Evolutionary conservation across 2,329 filamentous ascomycete genomes (phyloP).

Genomic region (Pleoardoris graminearum): DNA sequence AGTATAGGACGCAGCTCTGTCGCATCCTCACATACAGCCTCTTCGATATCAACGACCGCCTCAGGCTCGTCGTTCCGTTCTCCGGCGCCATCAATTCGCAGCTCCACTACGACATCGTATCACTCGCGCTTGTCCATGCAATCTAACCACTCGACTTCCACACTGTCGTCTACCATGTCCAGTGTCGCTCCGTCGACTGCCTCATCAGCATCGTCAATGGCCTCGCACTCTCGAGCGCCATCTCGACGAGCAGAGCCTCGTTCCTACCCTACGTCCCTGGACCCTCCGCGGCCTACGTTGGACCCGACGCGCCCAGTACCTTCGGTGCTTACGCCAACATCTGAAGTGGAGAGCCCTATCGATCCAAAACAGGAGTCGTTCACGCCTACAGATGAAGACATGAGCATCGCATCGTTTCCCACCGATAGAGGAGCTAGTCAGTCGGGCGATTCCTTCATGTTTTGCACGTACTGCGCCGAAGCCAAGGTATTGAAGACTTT

Average conservation of each 20-base stretch:
- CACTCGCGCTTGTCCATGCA: slow-evolving; percentile 40
- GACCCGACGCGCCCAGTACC: slow-evolving; percentile 39
- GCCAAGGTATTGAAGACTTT: slow-evolving; percentile 41
- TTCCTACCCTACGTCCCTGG: slow-evolving; percentile 40
- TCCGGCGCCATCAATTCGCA: slow-evolving; percentile 28
- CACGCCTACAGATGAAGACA: slow-evolving; percentile 38
- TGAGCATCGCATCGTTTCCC: slow-evolving; percentile 33
- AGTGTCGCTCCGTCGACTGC: slow-evolving; percentile 37
- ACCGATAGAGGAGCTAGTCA: slow-evolving; percentile 28
- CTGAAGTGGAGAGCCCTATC: slow-evolving; percentile 37
- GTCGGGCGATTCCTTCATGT: slow-evolving; percentile 41
- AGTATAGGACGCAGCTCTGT: slow-evolving; percentile 38
- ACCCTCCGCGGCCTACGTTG: slow-evolving; percentile 37
- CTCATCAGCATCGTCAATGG: slow-evolving; percentile 35
- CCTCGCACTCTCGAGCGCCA: slow-evolving; percentile 32
- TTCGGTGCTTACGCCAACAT: slow-evolving; percentile 33
- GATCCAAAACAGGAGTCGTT: slow-evolving; percentile 35
- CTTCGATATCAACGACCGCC: slow-evolving; percentile 13
- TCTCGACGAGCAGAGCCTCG: slow-evolving; percentile 36
- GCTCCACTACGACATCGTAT: slow-evolving; percentile 35
- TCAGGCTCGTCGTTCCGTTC: slow-evolving; percentile 38
- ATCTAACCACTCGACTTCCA: slow-evolving; percentile 39
- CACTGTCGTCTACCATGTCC: slow-evolving; percentile 28
- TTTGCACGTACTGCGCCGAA: slow-evolving; percentile 45
- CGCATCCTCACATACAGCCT: slow-evolving; percentile 24